Conservation (phyloP, 495 filamentous ascomycete species). For the Venustampulla echinocandica region DNA sequence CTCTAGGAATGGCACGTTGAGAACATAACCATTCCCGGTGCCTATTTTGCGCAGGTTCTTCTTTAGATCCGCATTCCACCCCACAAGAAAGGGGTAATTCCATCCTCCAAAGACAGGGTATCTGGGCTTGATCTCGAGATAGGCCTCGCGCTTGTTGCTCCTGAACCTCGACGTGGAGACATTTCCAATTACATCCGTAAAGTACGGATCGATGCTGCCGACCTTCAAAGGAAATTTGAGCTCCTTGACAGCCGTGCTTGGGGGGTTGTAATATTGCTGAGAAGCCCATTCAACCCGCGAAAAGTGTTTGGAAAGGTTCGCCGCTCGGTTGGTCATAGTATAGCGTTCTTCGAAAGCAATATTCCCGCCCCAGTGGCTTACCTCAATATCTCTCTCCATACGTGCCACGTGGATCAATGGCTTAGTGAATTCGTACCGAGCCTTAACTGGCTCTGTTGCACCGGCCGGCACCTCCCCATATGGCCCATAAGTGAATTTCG, state of each 20-base stretch:
- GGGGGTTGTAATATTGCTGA: conserved; percentile 64
- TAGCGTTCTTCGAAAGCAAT: conserved; percentile 91
- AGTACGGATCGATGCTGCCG: conserved; percentile 80
- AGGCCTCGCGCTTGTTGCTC: conserved; percentile 64
- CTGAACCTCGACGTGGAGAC: conserved; percentile 89
- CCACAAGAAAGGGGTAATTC: conserved; percentile 93
- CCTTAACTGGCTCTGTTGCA: conserved; percentile 57
- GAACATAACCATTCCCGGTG: conserved; percentile 58
- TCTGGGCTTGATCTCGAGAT: conserved; percentile 81
- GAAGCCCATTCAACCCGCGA: conserved; percentile 77
- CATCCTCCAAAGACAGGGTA: conserved; percentile 93
- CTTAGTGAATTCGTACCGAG: conserved; percentile 94
- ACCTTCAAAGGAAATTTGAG: conserved; percentile 68
- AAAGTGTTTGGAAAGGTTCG: conserved; percentile 76
- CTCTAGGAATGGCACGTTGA: conserved; percentile 93
- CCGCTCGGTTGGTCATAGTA: conserved; percentile 77
- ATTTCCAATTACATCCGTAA: conserved; percentile 94
- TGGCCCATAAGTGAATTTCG: conserved; percentile 85
- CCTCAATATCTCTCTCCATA: conserved; percentile 84
- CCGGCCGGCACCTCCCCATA: conserved; percentile 71
- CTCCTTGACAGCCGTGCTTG: conserved; percentile 69
- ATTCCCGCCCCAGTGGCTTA: conserved; percentile 97
- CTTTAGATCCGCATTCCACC: conserved; percentile 82
- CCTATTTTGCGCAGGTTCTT: conserved; percentile 60
- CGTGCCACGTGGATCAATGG: conserved; percentile 67